Percentiles rank a stretch among this genome's conserved stretches.
These are phyloP conservation scores for Sphagnum tenellum DNA, from an alignment of 225 moss, liverwort and hornwort genomes.

Conservation along the genomic window DNA sequence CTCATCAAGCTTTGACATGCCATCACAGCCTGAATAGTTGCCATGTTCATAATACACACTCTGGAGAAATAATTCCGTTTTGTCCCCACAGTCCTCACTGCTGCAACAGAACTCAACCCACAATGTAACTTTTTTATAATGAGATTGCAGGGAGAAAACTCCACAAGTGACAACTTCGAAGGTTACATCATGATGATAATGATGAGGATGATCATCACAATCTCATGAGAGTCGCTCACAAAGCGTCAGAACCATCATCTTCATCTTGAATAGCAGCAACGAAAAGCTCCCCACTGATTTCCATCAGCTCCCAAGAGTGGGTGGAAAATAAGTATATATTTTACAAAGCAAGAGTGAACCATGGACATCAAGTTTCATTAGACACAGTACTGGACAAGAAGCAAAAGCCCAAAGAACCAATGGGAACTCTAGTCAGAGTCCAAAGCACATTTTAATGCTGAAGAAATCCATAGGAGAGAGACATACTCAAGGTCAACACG, in stretches of 20 bases:
- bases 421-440: not conserved
- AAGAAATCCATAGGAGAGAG: not conserved
- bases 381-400: not conserved
- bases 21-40: conserved; percentile 63
- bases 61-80: conserved; percentile 55
- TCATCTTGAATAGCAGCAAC: too few species aligned
- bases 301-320: not conserved
- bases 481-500: conserved; percentile 77
- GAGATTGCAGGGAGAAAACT: too few species aligned
- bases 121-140: too few species aligned
- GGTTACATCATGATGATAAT: too few species aligned
- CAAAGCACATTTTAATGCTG: not conserved
- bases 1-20: conserved; percentile 51
- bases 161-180: too few species aligned
- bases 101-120: too few species aligned
- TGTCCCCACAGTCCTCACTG: conserved; percentile 75
- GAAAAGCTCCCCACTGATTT: not conserved
- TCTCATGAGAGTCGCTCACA: too few species aligned
- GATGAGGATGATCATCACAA: too few species aligned
- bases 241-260: too few species aligned
- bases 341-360: not conserved
- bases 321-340: not conserved
- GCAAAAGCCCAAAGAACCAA: not conserved
- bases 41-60: conserved; percentile 72
- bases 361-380: not conserved